Conservation (phyloP, 768 basidiomycete genomes). For the Rickenella mellea region DNA sequence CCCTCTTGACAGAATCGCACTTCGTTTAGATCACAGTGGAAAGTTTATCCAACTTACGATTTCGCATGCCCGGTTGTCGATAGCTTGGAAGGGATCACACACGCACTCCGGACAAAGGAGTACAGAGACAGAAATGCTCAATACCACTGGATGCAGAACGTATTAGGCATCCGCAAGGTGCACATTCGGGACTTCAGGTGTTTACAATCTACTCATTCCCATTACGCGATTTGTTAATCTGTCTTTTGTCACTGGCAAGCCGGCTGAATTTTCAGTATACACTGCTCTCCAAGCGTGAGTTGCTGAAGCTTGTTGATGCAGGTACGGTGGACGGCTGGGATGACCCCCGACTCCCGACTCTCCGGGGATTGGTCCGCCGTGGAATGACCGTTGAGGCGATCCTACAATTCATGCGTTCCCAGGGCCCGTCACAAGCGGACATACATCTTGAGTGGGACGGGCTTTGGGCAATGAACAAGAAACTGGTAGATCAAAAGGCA, state of each 20-base stretch:
- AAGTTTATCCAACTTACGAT: constrained; percentile 97
- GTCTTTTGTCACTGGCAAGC: constrained; percentile 26
- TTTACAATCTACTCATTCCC: not conserved
- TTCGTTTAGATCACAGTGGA: constrained; percentile 73
- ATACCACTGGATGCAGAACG: constrained; percentile 92
- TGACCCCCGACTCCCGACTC: constrained; percentile 95
- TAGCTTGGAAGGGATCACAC: constrained; percentile 91
- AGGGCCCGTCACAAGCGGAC: constrained; percentile 91
- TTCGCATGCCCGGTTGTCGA: constrained; percentile 97
- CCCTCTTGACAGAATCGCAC: not conserved
- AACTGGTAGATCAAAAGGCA: constrained; percentile 90
- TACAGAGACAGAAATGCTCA: constrained; percentile 96
- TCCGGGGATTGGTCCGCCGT: constrained; percentile 77
- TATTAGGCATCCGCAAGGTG: constrained; percentile 68
- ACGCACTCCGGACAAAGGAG: constrained; percentile 94
- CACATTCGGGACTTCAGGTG: constrained; percentile 96
- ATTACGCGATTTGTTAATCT: too few species aligned
- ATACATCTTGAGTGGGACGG: constrained; percentile 97
- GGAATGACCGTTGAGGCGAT: constrained; percentile 94
- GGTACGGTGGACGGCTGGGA: constrained; percentile 92
- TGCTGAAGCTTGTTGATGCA: constrained; percentile 90
- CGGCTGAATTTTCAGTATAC: constrained; percentile 97
- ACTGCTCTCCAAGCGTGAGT: constrained; percentile 89
- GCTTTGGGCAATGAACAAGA: constrained; percentile 95
- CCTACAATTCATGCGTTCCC: constrained; percentile 88